Evolutionary conservation across 192 early-diverging fungal genomes (phyloP).

Genomic region (Coemansia nantahalensis): DNA sequence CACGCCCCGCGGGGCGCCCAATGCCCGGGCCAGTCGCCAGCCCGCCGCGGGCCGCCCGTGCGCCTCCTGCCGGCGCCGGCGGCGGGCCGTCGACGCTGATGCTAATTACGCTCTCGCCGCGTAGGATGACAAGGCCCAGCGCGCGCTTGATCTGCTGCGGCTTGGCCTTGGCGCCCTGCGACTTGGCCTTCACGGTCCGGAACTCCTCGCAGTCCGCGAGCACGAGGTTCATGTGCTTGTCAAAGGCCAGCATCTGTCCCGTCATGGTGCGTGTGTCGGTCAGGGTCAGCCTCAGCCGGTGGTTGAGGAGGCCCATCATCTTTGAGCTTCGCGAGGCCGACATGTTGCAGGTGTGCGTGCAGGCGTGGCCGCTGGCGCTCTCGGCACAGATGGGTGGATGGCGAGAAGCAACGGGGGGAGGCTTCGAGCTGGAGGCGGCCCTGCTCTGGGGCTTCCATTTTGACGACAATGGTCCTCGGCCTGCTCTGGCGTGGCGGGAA

Average conservation of each 20-base stretch:
- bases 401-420: too few species aligned
- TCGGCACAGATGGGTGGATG: too few species aligned
- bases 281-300: constrained; percentile 88
- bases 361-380: too few species aligned
- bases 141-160: constrained; percentile 84
- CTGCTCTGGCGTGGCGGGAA: too few species aligned
- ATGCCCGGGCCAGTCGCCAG: constrained; percentile 68
- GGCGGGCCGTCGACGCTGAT: constrained; percentile 90
- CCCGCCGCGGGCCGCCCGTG: constrained; percentile 40
- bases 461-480: too few species aligned
- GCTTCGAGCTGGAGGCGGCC: too few species aligned
- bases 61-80: constrained; percentile 60
- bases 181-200: constrained; percentile 82
- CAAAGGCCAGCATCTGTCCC: constrained; percentile 99
- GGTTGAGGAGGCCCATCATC: constrained; percentile 93
- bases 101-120: constrained; percentile 90
- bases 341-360: constrained; percentile 18
- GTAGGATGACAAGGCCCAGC: constrained; percentile 89
- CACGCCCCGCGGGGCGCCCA: constrained; percentile 80
- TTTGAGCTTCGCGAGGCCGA: constrained; percentile 76
- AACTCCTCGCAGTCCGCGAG: constrained; percentile 97
- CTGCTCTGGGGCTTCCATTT: too few species aligned
- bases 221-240: constrained; percentile 99
- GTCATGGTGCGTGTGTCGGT: constrained; percentile 88
- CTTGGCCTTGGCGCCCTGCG: constrained; percentile 31